Evolutionary conservation across 176 grass and related monocot species (phyloP).

Genomic region (Phyllostachys edulis): DNA sequence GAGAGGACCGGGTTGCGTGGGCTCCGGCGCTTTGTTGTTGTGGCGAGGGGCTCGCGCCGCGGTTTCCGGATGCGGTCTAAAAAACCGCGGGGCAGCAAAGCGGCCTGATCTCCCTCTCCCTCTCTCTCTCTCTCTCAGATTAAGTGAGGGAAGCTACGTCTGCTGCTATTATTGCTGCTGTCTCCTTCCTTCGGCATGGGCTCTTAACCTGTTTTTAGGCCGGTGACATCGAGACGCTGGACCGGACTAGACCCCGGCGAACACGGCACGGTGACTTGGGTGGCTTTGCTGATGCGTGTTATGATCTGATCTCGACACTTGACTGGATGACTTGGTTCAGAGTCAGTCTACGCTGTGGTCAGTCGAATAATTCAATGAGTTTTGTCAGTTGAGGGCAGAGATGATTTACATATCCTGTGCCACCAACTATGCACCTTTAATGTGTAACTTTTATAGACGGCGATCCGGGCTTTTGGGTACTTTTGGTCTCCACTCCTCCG

Average conservation of each 20-base stretch:
- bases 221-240: neutral
- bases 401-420: too few relatives aligned
- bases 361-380: too few relatives aligned
- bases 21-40: constrained; percentile 34
- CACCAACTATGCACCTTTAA: too few relatives aligned
- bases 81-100: neutral
- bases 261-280: neutral
- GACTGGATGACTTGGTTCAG: neutral
- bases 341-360: too few relatives aligned
- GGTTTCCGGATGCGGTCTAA: constrained; percentile 28
- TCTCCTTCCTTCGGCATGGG: neutral
- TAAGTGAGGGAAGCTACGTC: neutral
- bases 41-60: neutral
- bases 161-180: neutral
- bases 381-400: too few relatives aligned
- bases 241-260: neutral
- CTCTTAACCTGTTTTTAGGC: neutral
- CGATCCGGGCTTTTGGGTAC: too few relatives aligned
- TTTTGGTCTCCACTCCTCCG: too few relatives aligned
- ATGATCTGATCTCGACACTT: neutral
- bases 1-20: neutral
- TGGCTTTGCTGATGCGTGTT: too few relatives aligned
- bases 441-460: too few relatives aligned
- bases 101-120: neutral
- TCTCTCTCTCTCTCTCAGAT: neutral